Evolutionary conservation across 2,329 filamentous ascomycete species (phyloP).

Genomic region (Monosporascus sp.): DNA sequence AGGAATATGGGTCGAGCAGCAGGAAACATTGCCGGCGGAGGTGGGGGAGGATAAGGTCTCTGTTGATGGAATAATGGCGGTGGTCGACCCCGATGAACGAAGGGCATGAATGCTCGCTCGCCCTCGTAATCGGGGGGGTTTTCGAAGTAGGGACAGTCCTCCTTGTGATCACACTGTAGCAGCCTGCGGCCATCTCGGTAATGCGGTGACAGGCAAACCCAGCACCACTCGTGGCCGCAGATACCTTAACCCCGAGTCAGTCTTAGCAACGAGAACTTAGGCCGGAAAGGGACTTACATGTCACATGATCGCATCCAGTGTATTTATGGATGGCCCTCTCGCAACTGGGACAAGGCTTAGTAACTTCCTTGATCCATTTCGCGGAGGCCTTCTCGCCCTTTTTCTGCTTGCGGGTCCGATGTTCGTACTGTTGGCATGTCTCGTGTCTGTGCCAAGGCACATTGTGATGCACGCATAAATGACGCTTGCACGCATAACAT

Average conservation of each 20-base stretch:
- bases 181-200: slow-evolving; percentile 20
- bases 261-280: not conserved
- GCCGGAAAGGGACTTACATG: slow-evolving; percentile 26
- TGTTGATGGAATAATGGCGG: not conserved
- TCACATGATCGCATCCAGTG: slow-evolving; percentile 36
- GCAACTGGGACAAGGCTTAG: slow-evolving; percentile 33
- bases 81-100: not conserved
- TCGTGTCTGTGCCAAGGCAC: slow-evolving; percentile 33
- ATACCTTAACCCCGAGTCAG: slow-evolving; percentile 8
- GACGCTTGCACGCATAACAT: slow-evolving; percentile 27
- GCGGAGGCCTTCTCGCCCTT: slow-evolving; percentile 30
- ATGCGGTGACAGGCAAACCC: slow-evolving; percentile 29
- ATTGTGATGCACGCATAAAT: slow-evolving; percentile 30
- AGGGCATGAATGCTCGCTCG: slow-evolving; percentile 16
- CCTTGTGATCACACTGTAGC: slow-evolving; percentile 27
- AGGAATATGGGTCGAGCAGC: not conserved
- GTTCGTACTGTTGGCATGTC: slow-evolving; percentile 33
- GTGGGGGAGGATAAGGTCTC: not conserved
- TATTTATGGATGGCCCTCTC: slow-evolving; percentile 30
- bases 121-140: slow-evolving; percentile 22
- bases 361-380: slow-evolving; percentile 25
- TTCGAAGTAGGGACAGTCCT: slow-evolving; percentile 20
- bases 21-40: not conserved
- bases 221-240: slow-evolving; percentile 38
- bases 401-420: slow-evolving; percentile 21